Evolutionary conservation across 2,329 filamentous ascomycete genomes (phyloP).

Genomic region (Coniochaeta sp.): DNA sequence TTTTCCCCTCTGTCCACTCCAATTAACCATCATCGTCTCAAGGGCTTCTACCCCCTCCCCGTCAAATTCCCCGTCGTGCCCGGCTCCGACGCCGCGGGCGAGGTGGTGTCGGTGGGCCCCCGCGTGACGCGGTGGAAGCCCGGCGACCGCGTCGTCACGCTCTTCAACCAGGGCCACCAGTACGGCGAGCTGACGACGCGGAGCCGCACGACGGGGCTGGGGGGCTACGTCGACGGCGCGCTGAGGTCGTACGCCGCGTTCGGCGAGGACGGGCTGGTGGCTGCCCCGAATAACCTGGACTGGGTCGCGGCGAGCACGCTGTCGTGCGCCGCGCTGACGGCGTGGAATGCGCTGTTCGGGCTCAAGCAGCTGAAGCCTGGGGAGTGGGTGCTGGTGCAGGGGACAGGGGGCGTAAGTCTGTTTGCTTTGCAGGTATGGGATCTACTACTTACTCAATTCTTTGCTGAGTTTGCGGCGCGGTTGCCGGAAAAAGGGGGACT

Average conservation of each 20-base stretch:
- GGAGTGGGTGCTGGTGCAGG: not conserved
- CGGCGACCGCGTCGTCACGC: not conserved
- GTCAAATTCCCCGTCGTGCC: not conserved
- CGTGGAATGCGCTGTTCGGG: slow-evolving; percentile 2
- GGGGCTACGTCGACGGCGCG: not conserved
- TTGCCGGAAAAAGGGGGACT: too few relatives aligned
- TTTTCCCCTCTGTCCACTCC: too few relatives aligned
- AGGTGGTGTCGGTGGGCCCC: not conserved
- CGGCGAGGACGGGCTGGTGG: not conserved
- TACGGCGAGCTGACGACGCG: not conserved
- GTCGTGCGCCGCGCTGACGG: slow-evolving; percentile 1
- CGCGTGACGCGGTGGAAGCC: not conserved
- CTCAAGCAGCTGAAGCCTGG: not conserved
- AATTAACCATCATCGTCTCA: not conserved
- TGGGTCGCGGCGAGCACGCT: not conserved
- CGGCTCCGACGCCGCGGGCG: not conserved
- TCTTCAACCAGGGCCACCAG: not conserved
- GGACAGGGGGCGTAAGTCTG: not conserved
- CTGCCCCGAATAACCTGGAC: not conserved
- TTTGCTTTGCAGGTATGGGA: not conserved
- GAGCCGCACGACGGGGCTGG: not conserved
- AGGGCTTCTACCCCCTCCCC: not conserved
- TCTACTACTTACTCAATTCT: too few relatives aligned
- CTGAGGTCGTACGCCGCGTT: not conserved
- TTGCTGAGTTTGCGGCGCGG: too few relatives aligned